Evolutionary conservation across 73 alveolate genomes (phyloP).

Genomic region (Tetrahymena elliotti): DNA sequence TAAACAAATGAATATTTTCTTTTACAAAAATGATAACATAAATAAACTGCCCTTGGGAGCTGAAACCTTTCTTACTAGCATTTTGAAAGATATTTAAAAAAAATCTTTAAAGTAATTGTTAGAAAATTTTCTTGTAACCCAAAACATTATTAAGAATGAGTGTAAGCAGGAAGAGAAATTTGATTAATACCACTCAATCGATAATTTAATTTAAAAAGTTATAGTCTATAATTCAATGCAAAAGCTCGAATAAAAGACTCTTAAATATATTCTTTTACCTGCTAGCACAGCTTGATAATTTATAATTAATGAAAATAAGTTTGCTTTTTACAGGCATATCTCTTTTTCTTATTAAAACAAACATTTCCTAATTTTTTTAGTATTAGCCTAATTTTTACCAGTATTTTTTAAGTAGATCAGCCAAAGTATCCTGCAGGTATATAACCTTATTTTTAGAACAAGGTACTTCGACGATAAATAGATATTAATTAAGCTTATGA

Average conservation of each 20-base stretch:
- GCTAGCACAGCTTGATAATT: neutral
- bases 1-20: too few relatives aligned
- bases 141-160: too few relatives aligned
- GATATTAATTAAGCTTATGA: neutral
- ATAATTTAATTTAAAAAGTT: too few relatives aligned
- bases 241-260: neutral
- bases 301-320: neutral
- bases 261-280: neutral
- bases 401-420: neutral
- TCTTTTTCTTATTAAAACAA: too few relatives aligned
- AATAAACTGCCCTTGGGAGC: neutral
- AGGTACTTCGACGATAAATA: neutral
- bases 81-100: too few relatives aligned
- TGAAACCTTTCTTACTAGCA: too few relatives aligned
- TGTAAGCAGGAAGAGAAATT: neutral
- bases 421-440: neutral
- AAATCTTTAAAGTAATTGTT: too few relatives aligned
- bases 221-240: neutral
- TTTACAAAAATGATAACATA: too few relatives aligned
- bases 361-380: neutral
- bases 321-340: neutral
- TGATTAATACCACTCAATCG: neutral
- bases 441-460: neutral
- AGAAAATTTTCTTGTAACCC: neutral
- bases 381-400: neutral